These are phyloP conservation scores for Nidula microcarpa DNA, from an alignment of 768 basidiomycete genomes.

Conservation along the genomic window DNA sequence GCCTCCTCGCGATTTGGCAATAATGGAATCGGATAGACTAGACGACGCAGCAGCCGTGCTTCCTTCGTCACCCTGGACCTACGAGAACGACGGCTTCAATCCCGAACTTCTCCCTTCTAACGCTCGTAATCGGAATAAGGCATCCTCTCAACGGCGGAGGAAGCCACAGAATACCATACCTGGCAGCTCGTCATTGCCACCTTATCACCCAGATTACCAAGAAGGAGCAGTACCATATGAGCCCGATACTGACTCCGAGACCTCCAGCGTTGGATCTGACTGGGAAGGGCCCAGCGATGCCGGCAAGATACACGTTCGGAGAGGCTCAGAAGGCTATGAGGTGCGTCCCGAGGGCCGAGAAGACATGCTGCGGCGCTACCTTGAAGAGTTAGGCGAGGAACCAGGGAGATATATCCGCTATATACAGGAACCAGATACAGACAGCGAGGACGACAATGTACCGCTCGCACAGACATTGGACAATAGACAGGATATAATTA, in stretches of 20 bases:
- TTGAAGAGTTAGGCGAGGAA: conserved; percentile 50
- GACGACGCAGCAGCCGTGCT: conserved; percentile 37
- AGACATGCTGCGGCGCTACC: conserved; percentile 56
- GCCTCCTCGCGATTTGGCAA: conserved; percentile 74
- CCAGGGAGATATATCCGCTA: conserved; percentile 67
- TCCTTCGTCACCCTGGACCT: conserved; percentile 80
- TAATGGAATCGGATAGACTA: conserved; percentile 21
- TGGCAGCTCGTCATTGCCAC: conserved; percentile 54
- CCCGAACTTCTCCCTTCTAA: conserved; percentile 71
- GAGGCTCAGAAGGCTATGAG: conserved; percentile 85
- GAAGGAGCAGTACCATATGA: conserved; percentile 20
- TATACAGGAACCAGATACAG: conserved; percentile 50
- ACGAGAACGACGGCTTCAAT: conserved; percentile 73
- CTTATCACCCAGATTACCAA: conserved; percentile 74
- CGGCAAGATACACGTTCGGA: conserved; percentile 37
- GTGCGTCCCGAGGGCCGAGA: conserved; percentile 60
- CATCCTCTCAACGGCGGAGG: conserved; percentile 10
- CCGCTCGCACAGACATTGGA: neutral
- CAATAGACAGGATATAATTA: neutral
- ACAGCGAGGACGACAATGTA: conserved; percentile 29
- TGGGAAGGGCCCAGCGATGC: conserved; percentile 16
- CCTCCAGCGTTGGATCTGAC: conserved; percentile 15
- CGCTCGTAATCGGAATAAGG: conserved; percentile 22
- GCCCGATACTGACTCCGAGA: conserved; percentile 21
- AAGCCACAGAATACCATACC: conserved; percentile 14